A percentile compares a stretch with the other conserved stretches of the same genome.
Conservation (phyloP, 345 rosid species). For the Cardamine chenopodiifolia region DNA sequence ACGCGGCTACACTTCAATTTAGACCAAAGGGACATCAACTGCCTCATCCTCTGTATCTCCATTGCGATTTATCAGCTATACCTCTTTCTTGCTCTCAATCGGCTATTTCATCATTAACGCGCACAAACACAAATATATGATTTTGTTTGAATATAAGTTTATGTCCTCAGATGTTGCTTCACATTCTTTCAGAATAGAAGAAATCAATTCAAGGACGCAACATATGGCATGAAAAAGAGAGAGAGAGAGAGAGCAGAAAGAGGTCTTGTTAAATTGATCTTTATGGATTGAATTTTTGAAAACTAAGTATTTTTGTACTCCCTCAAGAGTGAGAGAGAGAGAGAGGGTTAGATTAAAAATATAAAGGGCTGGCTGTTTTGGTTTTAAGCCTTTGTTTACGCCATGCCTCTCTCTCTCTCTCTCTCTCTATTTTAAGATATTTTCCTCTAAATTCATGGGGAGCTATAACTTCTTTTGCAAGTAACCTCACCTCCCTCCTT, state of each 20-base stretch:
- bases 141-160: constrained; percentile 14
- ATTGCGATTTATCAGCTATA: constrained; percentile 39
- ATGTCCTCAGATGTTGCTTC: constrained; percentile 41
- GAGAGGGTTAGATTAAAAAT: constrained; percentile 33
- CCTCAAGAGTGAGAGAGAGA: constrained; percentile 37
- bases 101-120: constrained; percentile 29
- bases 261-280: constrained; percentile 23
- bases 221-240: constrained; percentile 35
- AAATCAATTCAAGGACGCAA: constrained; percentile 34
- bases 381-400: constrained; percentile 36
- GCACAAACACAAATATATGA: constrained; percentile 1
- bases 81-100: constrained; percentile 46
- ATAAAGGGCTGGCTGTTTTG: constrained; percentile 40
- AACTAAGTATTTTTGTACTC: constrained; percentile 24
- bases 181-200: constrained; percentile 8
- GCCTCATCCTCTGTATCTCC: constrained; percentile 65
- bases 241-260: constrained; percentile 34
- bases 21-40: constrained; percentile 60
- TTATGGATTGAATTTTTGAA: constrained; percentile 30
- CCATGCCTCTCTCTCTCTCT: constrained; percentile 41
- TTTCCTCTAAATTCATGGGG: constrained; percentile 25
- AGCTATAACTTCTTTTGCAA: constrained; percentile 24
- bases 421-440: constrained; percentile 33
- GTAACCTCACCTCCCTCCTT: constrained; percentile 25
- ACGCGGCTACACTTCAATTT: constrained; percentile 51